Percentiles rank a stretch among this genome's conserved stretches.
These are phyloP conservation scores for Cutaneotrichosporon daszewskae DNA, from an alignment of 1,284 basidiomycete species.

Conservation along the genomic window DNA sequence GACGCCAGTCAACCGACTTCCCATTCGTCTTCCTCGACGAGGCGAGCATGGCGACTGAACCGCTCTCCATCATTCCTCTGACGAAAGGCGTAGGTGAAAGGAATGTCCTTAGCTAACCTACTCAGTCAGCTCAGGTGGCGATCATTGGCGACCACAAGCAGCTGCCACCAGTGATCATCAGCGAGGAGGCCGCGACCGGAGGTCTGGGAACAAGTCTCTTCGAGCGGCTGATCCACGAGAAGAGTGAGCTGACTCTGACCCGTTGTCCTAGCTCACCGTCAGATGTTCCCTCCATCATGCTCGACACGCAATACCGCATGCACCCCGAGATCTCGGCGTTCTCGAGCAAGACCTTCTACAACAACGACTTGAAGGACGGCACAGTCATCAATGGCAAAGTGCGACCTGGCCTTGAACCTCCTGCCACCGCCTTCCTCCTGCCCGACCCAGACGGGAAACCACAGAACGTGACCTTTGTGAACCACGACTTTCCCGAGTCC, in stretches of 20 bases:
- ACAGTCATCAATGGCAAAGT: constrained; percentile 61
- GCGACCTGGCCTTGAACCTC: constrained; percentile 55
- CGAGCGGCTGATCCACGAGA: constrained; percentile 75
- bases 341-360: constrained; percentile 78
- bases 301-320: constrained; percentile 92
- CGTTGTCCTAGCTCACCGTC: constrained; percentile 10
- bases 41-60: constrained; percentile 92
- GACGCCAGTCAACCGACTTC: constrained; percentile 73
- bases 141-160: constrained; percentile 96
- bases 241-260: constrained; percentile 51
- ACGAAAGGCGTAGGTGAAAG: constrained; percentile 61
- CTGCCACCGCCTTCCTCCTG: constrained; percentile 51
- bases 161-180: constrained; percentile 81
- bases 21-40: constrained; percentile 92
- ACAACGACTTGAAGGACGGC: constrained; percentile 63
- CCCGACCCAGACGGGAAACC: constrained; percentile 13
- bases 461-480: constrained; percentile 62
- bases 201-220: constrained; percentile 79
- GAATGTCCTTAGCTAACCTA: not conserved
- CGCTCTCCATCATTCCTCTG: constrained; percentile 73
- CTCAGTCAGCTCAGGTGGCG: constrained; percentile 63
- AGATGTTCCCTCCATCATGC: constrained; percentile 72
- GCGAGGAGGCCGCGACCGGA: constrained; percentile 60
- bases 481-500: constrained; percentile 65
- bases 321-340: constrained; percentile 82